Conservation (phyloP, 116 monocot species). For the Zostera marina region DNA sequence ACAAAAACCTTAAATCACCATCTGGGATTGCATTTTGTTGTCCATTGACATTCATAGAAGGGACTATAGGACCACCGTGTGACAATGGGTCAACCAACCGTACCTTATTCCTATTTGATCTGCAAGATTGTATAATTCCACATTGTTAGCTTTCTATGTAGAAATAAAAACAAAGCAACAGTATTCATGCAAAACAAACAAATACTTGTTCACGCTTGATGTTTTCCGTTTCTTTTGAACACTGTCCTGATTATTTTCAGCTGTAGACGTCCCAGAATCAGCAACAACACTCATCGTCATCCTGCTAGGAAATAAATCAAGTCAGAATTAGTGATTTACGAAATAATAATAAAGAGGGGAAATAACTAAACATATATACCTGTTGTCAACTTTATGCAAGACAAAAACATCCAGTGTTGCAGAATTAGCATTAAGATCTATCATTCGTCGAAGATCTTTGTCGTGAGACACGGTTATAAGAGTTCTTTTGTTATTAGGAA, state of each 20-base stretch:
- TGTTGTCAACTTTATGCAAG: conserved; percentile 20
- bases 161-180: background rate
- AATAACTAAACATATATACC: conserved; percentile 9
- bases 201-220: conserved; percentile 9
- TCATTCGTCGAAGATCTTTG: conserved; percentile 30
- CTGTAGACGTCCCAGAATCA: conserved; percentile 13
- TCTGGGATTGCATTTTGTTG: background rate
- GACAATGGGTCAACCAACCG: conserved; percentile 5
- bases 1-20: conserved; percentile 7
- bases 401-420: conserved; percentile 26
- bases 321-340: no score
- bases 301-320: conserved; percentile 6
- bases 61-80: background rate
- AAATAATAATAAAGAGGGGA: background rate
- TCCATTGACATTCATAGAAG: background rate
- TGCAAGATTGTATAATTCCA: background rate
- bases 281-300: conserved; percentile 11
- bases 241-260: conserved; percentile 5
- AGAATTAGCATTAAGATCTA: conserved; percentile 20
- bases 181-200: background rate
- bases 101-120: conserved; percentile 9
- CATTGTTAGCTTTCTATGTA: background rate
- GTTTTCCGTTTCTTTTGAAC: conserved; percentile 4
- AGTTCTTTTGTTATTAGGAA: conserved; percentile 23
- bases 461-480: conserved; percentile 28